Evolutionary conservation across 2,329 filamentous ascomycete species (phyloP), one percentile per base, ranked within the genome.

Genomic region (Botrytis cinerea): DNA sequence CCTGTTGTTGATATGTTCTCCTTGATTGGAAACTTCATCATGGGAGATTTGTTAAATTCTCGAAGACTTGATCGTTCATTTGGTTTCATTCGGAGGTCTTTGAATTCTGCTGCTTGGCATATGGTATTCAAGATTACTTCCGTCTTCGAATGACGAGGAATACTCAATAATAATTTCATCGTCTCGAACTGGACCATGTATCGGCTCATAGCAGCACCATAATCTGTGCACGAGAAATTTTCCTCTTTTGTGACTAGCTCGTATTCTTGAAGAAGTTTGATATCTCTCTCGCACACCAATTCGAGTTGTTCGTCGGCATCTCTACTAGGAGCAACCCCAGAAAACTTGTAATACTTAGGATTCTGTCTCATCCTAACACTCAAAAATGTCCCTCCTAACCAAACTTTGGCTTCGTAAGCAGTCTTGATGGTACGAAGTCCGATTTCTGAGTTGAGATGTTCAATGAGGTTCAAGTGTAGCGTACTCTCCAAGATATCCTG

Each of bases 391-490:
- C 93, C 89, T 10, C 84, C 84, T 32, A 97, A 87, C 93, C 93
- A 97, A 75, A 84, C 86, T 75, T 90, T 90, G 18, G 93, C 93
- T 0, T 90, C 88, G 1, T 85, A 80, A 0, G 91, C 80, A 76
- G 91, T 87, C 8, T 83, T 87, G 71, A 97, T 89, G 0, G 92
- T 94, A 0, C 92, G 91, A 1, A 97, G 84, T 1, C 91, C 91
- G 66, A 95, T 91, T 79, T 97, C 93, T 2, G 93, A 93, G 79
- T 97, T 97, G 76, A 97, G 82, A 78, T 97, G 93, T 76, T 95
- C 93, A 67, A 95, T 91, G 0, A 97, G 83, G 77, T 95, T 94
- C 43, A 89, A 84, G 81, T 97, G 93, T 10, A 97, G 84, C 28
- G 87, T 90, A 81, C 93, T 97, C 80, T 97, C 94, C 1, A 97